Conservation (phyloP, 2,329 filamentous ascomycete species). For the Aureobasidium zeae region DNA sequence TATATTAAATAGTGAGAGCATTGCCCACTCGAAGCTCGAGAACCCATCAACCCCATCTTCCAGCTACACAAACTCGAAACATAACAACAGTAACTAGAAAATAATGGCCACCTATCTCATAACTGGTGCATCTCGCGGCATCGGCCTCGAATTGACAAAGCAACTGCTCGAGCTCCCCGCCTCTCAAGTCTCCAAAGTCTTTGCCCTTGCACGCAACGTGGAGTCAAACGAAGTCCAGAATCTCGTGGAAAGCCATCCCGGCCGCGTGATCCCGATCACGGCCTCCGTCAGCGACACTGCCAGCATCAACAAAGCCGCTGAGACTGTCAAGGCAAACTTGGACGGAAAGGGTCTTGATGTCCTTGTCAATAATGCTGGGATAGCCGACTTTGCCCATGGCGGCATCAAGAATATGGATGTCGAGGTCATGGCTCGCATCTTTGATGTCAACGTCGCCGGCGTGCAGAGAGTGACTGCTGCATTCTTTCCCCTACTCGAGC, state of each 20-base stretch:
- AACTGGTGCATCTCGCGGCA: constrained; percentile 30
- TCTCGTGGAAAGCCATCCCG: constrained; percentile 28
- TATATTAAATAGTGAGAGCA: too few relatives aligned
- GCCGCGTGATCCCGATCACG: constrained; percentile 30
- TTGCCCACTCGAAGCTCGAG: too few relatives aligned
- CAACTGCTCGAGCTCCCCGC: constrained; percentile 26
- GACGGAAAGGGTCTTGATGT: constrained; percentile 37
- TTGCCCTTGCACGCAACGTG: constrained; percentile 32
- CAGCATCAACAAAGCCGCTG: constrained; percentile 30
- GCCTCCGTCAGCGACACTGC: constrained; percentile 31
- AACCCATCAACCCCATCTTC: too few relatives aligned
- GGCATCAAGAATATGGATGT: constrained; percentile 14
- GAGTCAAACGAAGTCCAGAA: constrained; percentile 30
- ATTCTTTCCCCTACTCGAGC: constrained; percentile 31
- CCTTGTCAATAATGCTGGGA: constrained; percentile 39
- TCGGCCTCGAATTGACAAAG: constrained; percentile 30
- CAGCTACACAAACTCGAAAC: too few relatives aligned
- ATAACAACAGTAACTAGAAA: too few relatives aligned
- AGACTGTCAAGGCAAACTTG: constrained; percentile 28
- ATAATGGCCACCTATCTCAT: constrained; percentile 29
- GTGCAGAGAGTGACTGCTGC: constrained; percentile 33
- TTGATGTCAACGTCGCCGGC: constrained; percentile 32
- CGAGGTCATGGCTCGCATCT: constrained; percentile 23
- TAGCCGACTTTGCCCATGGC: constrained; percentile 18
- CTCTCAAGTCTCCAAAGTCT: constrained; percentile 30